Conservation (phyloP, 2,329 filamentous ascomycete species). For the Pestalotiopsis sp. region DNA sequence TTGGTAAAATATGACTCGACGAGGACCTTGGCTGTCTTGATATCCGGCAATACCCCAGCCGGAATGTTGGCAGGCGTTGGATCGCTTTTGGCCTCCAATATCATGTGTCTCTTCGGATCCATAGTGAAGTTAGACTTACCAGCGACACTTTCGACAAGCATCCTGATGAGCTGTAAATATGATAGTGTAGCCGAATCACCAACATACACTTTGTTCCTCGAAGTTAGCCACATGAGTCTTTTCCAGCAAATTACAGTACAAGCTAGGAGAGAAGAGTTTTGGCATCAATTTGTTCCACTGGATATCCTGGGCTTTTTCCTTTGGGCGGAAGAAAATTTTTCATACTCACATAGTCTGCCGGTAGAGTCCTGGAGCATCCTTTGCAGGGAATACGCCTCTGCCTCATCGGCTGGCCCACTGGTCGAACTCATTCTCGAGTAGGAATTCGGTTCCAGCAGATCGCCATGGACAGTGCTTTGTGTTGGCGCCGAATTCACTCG, state of each 20-base stretch:
- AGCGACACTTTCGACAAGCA: constrained; percentile 58
- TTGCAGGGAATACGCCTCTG: constrained; percentile 55
- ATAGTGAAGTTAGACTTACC: constrained; percentile 60
- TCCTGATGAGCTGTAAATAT: constrained; percentile 62
- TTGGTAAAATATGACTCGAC: constrained; percentile 65
- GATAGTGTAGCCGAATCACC: constrained; percentile 67
- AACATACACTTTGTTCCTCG: constrained; percentile 52
- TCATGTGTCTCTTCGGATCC: constrained; percentile 59
- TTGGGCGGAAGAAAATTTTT: neutral
- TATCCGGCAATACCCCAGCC: constrained; percentile 58
- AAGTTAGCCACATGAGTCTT: neutral
- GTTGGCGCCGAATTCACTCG: constrained; percentile 1
- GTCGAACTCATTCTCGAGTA: constrained; percentile 40
- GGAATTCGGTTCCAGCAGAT: constrained; percentile 31
- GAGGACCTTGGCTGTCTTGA: constrained; percentile 55
- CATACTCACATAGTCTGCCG: constrained; percentile 54
- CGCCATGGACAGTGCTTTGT: constrained; percentile 20
- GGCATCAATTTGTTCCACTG: neutral
- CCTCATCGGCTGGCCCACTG: constrained; percentile 57
- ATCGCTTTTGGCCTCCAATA: constrained; percentile 56
- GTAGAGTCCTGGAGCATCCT: constrained; percentile 64
- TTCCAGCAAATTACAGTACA: neutral
- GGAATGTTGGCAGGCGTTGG: constrained; percentile 47
- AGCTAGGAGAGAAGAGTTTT: neutral
- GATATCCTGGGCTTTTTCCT: neutral